Evolutionary conservation across 495 filamentous ascomycete species (phyloP).

Genomic region (Hypoxylon intermedium): DNA sequence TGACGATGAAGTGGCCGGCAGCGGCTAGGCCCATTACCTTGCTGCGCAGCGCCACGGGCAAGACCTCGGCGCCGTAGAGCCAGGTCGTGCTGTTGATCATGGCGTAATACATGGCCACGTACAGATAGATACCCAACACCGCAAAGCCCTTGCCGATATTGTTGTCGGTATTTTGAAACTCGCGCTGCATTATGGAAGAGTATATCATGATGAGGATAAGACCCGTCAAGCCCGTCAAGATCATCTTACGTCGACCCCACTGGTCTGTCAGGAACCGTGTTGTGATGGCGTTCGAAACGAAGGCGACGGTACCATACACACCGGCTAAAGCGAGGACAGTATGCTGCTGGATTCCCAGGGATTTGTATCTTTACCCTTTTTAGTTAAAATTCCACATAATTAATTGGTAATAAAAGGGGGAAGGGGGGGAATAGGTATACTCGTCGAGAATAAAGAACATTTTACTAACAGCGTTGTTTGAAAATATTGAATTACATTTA

Average conservation of each 20-base stretch:
- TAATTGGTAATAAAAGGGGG: too few species aligned
- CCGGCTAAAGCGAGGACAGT: constrained; percentile 62
- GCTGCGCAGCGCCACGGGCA: constrained; percentile 63
- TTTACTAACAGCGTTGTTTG: constrained; percentile 49
- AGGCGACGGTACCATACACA: constrained; percentile 64
- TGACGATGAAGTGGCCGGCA: constrained; percentile 64
- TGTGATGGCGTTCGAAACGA: constrained; percentile 60
- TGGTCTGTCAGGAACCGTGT: constrained; percentile 63
- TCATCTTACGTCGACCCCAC: constrained; percentile 68
- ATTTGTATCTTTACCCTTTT: too few species aligned
- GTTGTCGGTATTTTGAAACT: constrained; percentile 64
- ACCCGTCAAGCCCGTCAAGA: constrained; percentile 57
- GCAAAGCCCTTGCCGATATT: constrained; percentile 66
- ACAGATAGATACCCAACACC: constrained; percentile 66
- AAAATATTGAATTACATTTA: constrained; percentile 58
- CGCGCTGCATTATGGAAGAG: constrained; percentile 63
- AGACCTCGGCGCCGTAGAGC: constrained; percentile 66
- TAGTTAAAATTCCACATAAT: too few species aligned
- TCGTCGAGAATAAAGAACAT: too few species aligned
- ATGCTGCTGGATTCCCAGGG: constrained; percentile 58
- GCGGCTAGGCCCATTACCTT: constrained; percentile 67
- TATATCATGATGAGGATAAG: constrained; percentile 65
- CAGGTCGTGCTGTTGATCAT: constrained; percentile 68
- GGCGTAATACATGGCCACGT: constrained; percentile 63
- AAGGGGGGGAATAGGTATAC: too few species aligned